These are phyloP conservation scores for Pugionium cornutum DNA, from an alignment of 345 rosid genomes.

Conservation along the genomic window DNA sequence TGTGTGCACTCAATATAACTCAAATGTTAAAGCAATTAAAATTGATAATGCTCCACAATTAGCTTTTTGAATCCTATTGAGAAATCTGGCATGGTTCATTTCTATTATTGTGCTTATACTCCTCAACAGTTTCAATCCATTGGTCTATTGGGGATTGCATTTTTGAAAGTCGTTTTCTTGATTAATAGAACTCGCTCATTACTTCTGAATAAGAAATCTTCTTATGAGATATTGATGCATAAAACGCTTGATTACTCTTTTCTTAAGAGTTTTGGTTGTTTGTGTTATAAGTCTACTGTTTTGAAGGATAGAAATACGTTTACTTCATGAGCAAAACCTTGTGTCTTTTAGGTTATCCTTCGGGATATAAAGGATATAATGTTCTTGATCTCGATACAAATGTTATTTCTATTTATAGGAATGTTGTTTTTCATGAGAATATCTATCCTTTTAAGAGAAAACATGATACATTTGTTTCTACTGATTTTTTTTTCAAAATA, in stretches of 20 bases:
- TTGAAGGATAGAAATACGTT: not conserved
- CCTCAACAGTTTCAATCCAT: not conserved
- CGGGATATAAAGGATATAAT: not conserved
- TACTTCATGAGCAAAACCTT: not conserved
- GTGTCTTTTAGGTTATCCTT: not conserved
- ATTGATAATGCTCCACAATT: not conserved
- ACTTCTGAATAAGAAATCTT: fast-evolving
- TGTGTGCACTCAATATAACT: not conserved
- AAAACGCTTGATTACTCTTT: not conserved
- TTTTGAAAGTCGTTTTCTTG: too few relatives aligned
- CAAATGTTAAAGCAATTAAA: not conserved
- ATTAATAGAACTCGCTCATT: not conserved
- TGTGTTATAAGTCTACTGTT: not conserved
- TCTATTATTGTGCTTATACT: not conserved
- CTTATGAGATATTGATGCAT: not conserved
- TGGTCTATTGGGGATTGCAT: not conserved
- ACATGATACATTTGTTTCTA: too few relatives aligned
- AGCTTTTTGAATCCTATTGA: not conserved
- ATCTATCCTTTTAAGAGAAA: not conserved
- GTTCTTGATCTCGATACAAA: not conserved
- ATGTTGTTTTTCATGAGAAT: not conserved
- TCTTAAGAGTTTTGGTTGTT: not conserved
- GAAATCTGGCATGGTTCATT: not conserved
- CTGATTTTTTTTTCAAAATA: too few relatives aligned
- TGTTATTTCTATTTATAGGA: not conserved